These are phyloP conservation scores for Aspergillus diversus DNA, from an alignment of 495 filamentous ascomycete species.

Conservation along the genomic window DNA sequence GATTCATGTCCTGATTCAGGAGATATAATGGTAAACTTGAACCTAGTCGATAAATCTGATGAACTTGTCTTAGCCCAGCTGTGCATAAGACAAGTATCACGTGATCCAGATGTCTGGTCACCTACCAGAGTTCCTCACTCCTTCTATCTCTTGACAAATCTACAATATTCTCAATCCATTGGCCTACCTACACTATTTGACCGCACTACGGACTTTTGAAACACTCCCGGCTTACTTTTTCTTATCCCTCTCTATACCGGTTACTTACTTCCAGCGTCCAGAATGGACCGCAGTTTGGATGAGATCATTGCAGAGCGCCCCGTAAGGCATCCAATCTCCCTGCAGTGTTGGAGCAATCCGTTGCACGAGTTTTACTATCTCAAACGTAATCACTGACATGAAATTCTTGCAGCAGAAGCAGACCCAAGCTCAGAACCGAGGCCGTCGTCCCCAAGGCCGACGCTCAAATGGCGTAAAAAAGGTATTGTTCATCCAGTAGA, in stretches of 20 bases:
- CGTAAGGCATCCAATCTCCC: constrained; percentile 50
- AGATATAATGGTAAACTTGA: too few relatives aligned
- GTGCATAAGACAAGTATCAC: constrained; percentile 10
- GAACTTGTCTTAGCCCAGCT: neutral
- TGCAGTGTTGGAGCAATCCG: neutral
- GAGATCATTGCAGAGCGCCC: constrained; percentile 83
- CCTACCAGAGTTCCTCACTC: neutral
- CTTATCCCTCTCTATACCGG: constrained; percentile 6
- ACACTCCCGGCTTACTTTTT: neutral
- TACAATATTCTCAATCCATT: constrained; percentile 15
- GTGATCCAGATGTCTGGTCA: constrained; percentile 16
- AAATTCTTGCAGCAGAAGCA: constrained; percentile 30
- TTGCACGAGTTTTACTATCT: neutral
- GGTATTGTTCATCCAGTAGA: constrained; percentile 45
- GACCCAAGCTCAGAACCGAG: constrained; percentile 42
- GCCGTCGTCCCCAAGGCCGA: constrained; percentile 61
- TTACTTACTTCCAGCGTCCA: constrained; percentile 22
- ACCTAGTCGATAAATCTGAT: too few relatives aligned
- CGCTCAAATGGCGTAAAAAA: constrained; percentile 84
- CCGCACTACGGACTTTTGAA: constrained; percentile 1
- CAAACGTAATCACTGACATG: constrained; percentile 20
- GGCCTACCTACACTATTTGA: neutral
- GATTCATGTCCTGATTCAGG: too few relatives aligned
- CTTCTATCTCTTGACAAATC: constrained; percentile 2
- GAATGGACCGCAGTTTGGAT: constrained; percentile 82